Evolutionary conservation across 148 eudicot species (phyloP).

Genomic region (Heliosperma pusillum): DNA sequence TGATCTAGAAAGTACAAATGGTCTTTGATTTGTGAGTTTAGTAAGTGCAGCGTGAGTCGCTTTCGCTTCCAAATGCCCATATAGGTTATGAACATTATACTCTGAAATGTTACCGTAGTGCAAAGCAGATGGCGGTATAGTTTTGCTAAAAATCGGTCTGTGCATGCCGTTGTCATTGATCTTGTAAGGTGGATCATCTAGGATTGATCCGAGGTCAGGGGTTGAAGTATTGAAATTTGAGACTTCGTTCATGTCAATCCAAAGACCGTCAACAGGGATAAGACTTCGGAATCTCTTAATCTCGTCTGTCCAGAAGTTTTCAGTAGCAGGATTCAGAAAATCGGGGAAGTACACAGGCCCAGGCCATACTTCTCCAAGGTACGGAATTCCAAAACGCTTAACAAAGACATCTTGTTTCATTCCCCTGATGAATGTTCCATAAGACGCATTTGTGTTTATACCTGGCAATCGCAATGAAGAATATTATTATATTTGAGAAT

Average conservation of each 20-base stretch:
- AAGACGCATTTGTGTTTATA: constrained; percentile 53
- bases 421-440: constrained; percentile 69
- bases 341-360: constrained; percentile 81
- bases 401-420: constrained; percentile 59
- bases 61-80: constrained; percentile 59
- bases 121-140: constrained; percentile 56
- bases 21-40: constrained; percentile 50
- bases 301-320: constrained; percentile 59
- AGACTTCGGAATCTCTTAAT: constrained; percentile 43
- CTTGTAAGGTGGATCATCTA: constrained; percentile 72
- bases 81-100: constrained; percentile 65
- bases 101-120: constrained; percentile 50
- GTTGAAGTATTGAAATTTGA: constrained; percentile 59
- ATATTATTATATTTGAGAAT: neutral
- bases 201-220: constrained; percentile 38
- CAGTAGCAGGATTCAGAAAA: constrained; percentile 53
- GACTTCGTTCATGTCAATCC: constrained; percentile 93
- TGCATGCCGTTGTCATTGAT: constrained; percentile 59
- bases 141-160: constrained; percentile 41
- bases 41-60: constrained; percentile 54
- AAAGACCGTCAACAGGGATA: constrained; percentile 73
- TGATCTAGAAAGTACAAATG: constrained; percentile 65
- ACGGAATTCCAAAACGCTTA: constrained; percentile 56
- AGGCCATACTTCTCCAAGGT: constrained; percentile 81
- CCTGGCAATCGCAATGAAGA: constrained; percentile 34